Conservation (phyloP, 2,329 filamentous ascomycete genomes). For the Phoma herbarum region DNA sequence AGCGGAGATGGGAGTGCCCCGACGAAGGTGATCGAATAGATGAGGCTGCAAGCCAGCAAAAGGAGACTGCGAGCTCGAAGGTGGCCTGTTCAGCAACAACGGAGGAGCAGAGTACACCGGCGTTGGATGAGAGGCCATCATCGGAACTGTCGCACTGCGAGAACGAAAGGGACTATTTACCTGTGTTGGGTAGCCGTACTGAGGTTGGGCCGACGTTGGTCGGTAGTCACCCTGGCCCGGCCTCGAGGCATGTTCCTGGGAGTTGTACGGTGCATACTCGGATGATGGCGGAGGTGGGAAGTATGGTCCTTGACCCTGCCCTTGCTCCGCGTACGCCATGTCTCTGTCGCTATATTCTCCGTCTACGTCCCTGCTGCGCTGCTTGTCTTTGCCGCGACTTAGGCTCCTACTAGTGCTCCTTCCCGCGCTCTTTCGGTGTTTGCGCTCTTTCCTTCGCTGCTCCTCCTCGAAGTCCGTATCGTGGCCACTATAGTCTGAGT, state of each 20-base stretch:
- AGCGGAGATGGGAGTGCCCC: conserved; percentile 42
- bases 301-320: conserved; percentile 35
- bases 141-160: conserved; percentile 40
- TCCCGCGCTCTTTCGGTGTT: conserved; percentile 40
- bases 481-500: conserved; percentile 41
- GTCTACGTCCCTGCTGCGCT: conserved; percentile 38
- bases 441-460: conserved; percentile 33
- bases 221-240: conserved; percentile 33
- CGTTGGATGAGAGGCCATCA: conserved; percentile 32
- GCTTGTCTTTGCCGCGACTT: conserved; percentile 41
- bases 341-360: conserved; percentile 34
- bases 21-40: conserved; percentile 32
- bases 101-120: conserved; percentile 34
- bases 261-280: conserved; percentile 49
- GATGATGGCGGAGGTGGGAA: conserved; percentile 46
- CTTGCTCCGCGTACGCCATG: conserved; percentile 42
- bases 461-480: conserved; percentile 46
- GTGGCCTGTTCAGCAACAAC: conserved; percentile 32
- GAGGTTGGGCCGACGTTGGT: conserved; percentile 35
- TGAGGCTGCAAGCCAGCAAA: conserved; percentile 27
- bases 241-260: conserved; percentile 45
- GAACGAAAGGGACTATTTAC: conserved; percentile 48
- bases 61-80: conserved; percentile 29
- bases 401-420: conserved; percentile 35
- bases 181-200: conserved; percentile 46